Percentiles rank a stretch among this genome's conserved stretches.
Conservation (phyloP, 73 alveolate genomes). For the Paramecium tetraurelia region DNA sequence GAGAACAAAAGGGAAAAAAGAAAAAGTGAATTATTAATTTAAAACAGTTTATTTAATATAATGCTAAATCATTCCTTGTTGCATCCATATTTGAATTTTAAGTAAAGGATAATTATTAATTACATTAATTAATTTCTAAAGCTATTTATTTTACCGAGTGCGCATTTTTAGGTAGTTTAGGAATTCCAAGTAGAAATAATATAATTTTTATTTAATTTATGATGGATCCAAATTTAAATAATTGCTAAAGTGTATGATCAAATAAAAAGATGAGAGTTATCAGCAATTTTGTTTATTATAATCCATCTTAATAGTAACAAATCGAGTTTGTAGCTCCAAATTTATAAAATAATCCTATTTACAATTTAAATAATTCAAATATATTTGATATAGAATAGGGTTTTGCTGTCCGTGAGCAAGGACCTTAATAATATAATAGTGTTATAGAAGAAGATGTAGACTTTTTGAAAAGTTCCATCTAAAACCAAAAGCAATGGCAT, state of each 20-base stretch:
- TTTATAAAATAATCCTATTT: no score
- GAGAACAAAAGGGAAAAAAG: slow-evolving; percentile 10
- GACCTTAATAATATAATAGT: no score
- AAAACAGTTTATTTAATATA: not conserved
- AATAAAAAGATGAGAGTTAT: not conserved
- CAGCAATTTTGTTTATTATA: no score
- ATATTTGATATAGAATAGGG: no score
- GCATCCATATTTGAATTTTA: not conserved
- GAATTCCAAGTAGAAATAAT: not conserved
- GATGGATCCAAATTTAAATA: not conserved
- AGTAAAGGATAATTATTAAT: not conserved
- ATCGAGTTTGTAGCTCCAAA: no score
- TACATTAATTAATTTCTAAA: not conserved
- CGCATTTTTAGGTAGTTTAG: not conserved
- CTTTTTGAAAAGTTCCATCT: no score
- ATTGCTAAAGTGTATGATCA: not conserved
- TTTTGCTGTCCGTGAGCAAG: no score
- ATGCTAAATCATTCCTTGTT: not conserved
- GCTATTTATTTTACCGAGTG: not conserved
- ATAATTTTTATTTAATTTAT: not conserved
- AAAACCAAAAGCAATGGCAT: no score
- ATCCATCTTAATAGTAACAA: no score
- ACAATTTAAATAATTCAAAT: no score
- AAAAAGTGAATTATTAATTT: not conserved
- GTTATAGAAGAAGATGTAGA: no score